These are phyloP conservation scores for Kodamaea nitidulidarum DNA, from an alignment of 805 yeast species.

Conservation along the genomic window DNA sequence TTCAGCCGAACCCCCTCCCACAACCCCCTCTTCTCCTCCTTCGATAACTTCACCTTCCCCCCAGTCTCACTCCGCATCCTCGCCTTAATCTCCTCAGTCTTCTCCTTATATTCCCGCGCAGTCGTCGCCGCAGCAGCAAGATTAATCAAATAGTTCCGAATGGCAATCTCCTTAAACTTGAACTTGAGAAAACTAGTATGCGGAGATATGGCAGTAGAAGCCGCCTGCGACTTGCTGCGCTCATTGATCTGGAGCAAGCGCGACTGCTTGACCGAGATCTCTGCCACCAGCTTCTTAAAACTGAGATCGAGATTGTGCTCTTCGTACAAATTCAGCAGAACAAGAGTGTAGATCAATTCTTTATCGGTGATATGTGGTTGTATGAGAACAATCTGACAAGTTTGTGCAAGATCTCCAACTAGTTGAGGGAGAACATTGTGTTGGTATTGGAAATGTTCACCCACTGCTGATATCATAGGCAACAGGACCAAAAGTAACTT, in stretches of 20 bases:
- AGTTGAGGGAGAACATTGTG: constrained; percentile 34
- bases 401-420: constrained; percentile 39
- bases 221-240: constrained; percentile 16
- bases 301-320: constrained; percentile 45
- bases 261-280: constrained; percentile 46
- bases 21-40: constrained; percentile 39
- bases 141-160: constrained; percentile 49
- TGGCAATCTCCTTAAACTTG: constrained; percentile 42
- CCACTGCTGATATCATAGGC: constrained; percentile 36
- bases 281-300: constrained; percentile 47
- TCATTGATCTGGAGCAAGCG: constrained; percentile 37
- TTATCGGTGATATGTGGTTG: constrained; percentile 41
- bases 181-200: constrained; percentile 29
- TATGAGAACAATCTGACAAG: constrained; percentile 37
- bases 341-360: constrained; percentile 39
- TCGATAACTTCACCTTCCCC: constrained; percentile 27
- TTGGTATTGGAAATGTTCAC: constrained; percentile 30
- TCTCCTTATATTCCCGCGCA: constrained; percentile 45
- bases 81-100: constrained; percentile 31
- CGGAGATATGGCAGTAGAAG: constrained; percentile 26
- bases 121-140: constrained; percentile 54
- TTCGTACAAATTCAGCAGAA: constrained; percentile 41
- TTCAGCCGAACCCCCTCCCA: constrained; percentile 52
- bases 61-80: constrained; percentile 16
- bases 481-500: constrained; percentile 39